Evolutionary conservation across 2,329 filamentous ascomycete species (phyloP).

Genomic region (Beauveria scarabaeidicola): DNA sequence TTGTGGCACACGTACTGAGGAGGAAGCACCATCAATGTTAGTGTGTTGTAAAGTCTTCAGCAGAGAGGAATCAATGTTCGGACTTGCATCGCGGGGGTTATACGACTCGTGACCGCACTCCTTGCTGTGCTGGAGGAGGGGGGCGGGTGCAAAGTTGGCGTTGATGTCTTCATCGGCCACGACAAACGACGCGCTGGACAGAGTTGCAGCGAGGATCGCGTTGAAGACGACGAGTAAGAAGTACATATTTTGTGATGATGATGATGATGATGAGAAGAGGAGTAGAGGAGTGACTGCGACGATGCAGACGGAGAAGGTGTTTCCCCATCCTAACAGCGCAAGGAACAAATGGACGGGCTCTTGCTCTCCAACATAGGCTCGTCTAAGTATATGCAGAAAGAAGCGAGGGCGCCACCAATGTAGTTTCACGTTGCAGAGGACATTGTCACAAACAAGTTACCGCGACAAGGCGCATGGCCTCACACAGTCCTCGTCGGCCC

Average conservation of each 20-base stretch:
- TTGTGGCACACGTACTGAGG: constrained; percentile 23
- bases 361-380: not conserved
- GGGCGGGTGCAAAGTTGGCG: not conserved
- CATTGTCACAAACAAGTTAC: not conserved
- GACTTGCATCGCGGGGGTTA: not conserved
- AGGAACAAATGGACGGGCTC: not conserved
- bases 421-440: not conserved
- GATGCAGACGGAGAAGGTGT: not conserved
- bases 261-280: not conserved
- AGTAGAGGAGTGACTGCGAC: not conserved
- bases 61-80: too few relatives aligned
- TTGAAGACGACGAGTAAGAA: too few relatives aligned
- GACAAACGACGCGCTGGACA: not conserved
- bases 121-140: not conserved
- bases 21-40: not conserved
- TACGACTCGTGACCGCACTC: not conserved
- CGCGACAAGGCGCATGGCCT: not conserved
- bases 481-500: not conserved
- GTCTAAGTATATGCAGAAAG: not conserved
- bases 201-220: too few relatives aligned
- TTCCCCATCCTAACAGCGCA: too few relatives aligned
- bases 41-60: not conserved
- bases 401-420: not conserved
- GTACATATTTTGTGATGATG: not conserved
- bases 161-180: not conserved